phyloP scores from a whole-genome alignment of 805 yeast species.

The Myxozyma nipponensis region DNA sequence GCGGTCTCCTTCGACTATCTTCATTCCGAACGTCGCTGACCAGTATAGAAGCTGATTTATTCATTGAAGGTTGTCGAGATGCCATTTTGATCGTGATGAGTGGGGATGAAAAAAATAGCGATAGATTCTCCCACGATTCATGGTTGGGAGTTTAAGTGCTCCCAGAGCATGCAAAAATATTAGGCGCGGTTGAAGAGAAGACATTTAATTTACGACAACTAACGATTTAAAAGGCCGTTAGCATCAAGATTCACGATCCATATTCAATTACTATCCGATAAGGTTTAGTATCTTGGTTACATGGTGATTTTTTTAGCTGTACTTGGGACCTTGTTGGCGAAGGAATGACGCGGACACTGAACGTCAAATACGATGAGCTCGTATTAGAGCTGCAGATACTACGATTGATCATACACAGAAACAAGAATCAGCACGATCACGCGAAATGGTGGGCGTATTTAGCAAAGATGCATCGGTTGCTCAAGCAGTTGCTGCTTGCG shows the following conservation, averaged over 20 bases:
- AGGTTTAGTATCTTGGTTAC: neutral
- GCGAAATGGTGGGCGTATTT: constrained; percentile 75
- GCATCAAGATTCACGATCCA: too few species aligned
- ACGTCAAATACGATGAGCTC: constrained; percentile 25
- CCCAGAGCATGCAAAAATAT: too few species aligned
- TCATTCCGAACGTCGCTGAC: constrained; percentile 79
- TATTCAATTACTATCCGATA: neutral
- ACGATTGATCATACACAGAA: constrained; percentile 64
- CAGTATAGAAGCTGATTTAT: constrained; percentile 81
- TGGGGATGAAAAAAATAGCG: constrained; percentile 35
- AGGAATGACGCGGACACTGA: neutral
- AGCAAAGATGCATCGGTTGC: constrained; percentile 55
- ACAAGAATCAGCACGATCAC: constrained; percentile 69
- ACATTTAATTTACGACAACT: too few species aligned
- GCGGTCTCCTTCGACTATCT: constrained; percentile 30
- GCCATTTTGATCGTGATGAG: constrained; percentile 29
- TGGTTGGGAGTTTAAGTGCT: neutral
- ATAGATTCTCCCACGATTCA: constrained; percentile 10
- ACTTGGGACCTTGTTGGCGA: too few species aligned
- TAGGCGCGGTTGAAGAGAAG: too few species aligned
- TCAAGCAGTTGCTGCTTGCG: constrained; percentile 3
- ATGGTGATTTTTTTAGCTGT: too few species aligned
- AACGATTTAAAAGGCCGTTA: too few species aligned
- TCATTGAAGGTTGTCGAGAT: constrained; percentile 2
- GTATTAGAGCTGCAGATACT: constrained; percentile 55